phyloP scores from a whole-genome alignment of 345 rosid genomes.

The Syzygium grande region DNA sequence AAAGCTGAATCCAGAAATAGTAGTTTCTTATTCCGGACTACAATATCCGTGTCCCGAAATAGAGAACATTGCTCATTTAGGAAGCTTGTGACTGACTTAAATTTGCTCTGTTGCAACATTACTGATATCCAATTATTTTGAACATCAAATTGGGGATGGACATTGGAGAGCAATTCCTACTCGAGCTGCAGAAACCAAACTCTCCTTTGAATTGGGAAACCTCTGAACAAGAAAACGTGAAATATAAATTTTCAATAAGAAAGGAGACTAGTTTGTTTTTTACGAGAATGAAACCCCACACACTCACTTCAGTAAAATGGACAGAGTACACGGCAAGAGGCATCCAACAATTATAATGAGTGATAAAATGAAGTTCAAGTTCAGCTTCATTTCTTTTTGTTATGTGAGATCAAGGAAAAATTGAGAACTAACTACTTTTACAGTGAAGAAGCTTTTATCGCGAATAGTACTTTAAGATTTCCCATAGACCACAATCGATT shows the following conservation, averaged over 20 bases:
- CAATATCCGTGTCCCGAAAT: background rate
- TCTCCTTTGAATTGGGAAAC: background rate
- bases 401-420: background rate
- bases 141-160: background rate
- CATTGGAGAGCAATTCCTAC: background rate
- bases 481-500: background rate
- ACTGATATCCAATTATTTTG: background rate
- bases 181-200: background rate
- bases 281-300: background rate
- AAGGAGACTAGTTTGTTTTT: background rate
- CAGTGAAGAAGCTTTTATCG: background rate
- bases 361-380: too few species aligned
- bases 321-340: too few species aligned
- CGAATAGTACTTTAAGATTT: background rate
- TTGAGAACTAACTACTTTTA: too few species aligned
- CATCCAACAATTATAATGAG: too few species aligned
- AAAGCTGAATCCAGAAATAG: background rate
- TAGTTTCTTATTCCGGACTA: background rate
- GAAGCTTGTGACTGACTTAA: background rate
- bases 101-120: background rate
- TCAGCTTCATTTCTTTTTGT: background rate
- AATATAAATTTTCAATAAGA: background rate
- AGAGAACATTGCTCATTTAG: background rate
- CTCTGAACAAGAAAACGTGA: background rate
- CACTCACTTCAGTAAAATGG: background rate